A percentile compares a stretch with the other conserved stretches of the same genome.
phyloP scores from a whole-genome alignment of 768 basidiomycete species.

The Dioszegia crocea region DNA sequence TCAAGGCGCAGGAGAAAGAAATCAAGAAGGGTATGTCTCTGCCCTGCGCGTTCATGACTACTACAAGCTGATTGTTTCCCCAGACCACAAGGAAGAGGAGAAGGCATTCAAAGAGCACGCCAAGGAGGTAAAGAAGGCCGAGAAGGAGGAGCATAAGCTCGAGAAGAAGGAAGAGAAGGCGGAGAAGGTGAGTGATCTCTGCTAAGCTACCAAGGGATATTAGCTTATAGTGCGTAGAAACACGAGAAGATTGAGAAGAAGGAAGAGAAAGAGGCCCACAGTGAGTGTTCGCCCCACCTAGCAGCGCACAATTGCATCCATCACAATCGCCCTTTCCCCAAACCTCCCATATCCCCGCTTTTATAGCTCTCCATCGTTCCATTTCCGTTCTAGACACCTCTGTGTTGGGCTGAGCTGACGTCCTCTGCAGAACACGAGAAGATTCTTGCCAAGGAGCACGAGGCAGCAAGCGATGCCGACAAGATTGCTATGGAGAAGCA shows the following conservation, averaged over 20 bases:
- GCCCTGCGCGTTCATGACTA: not conserved
- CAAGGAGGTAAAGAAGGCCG: constrained; percentile 4
- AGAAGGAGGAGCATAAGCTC: not conserved
- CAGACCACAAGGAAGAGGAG: constrained; percentile 3
- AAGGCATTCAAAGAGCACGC: constrained; percentile 2
- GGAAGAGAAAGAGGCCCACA: not conserved
- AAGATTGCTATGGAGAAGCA: not conserved
- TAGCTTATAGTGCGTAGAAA: not conserved
- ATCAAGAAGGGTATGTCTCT: constrained; percentile 2
- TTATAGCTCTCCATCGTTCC: not conserved
- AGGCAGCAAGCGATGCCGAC: not conserved
- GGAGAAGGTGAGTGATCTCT: not conserved
- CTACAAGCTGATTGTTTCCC: not conserved
- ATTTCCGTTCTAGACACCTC: not conserved
- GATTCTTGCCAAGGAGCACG: not conserved
- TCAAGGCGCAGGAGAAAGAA: not conserved
- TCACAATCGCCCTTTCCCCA: not conserved
- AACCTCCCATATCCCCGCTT: not conserved
- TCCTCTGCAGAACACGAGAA: not conserved
- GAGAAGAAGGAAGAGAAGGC: constrained; percentile 2
- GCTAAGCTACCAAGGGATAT: not conserved
- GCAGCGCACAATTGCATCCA: not conserved
- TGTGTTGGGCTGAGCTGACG: not conserved
- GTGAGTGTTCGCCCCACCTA: not conserved
- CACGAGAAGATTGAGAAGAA: constrained; percentile 7